Evolutionary conservation across 225 moss, liverwort and hornwort genomes (phyloP).

Genomic region (Asterella californica): DNA sequence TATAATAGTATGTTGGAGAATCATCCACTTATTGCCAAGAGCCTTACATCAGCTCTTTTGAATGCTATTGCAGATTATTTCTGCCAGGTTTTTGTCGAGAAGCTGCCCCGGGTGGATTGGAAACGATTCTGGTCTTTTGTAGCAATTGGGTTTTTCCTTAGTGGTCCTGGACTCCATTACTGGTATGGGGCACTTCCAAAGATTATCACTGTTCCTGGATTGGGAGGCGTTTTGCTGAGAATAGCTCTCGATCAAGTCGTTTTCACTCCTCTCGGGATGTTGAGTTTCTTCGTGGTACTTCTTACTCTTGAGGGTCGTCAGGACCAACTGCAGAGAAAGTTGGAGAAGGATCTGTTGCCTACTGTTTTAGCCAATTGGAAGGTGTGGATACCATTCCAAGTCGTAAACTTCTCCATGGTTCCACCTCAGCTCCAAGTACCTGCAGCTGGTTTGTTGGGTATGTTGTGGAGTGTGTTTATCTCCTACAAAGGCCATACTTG

Average conservation of each 20-base stretch:
- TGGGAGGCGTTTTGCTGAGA: conserved; percentile 68
- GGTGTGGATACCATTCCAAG: conserved; percentile 96
- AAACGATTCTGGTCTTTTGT: conserved; percentile 52
- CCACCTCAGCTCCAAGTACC: conserved; percentile 88
- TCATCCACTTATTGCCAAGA: conserved; percentile 45
- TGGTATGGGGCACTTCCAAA: conserved; percentile 82
- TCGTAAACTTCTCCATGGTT: conserved; percentile 80
- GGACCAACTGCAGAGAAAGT: conserved; percentile 58
- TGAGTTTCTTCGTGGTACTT: conserved; percentile 81
- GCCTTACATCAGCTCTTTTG: conserved; percentile 41
- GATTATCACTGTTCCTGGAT: conserved; percentile 62
- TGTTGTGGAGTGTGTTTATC: conserved; percentile 93
- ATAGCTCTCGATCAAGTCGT: conserved; percentile 92
- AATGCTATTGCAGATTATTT: conserved; percentile 40
- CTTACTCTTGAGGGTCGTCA: conserved; percentile 81
- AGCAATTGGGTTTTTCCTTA: conserved; percentile 80
- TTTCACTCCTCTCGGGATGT: conserved; percentile 80
- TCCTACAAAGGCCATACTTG: conserved; percentile 84
- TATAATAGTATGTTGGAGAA: conserved; percentile 37
- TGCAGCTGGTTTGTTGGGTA: conserved; percentile 75
- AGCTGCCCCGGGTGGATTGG: conserved; percentile 37
- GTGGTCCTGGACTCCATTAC: conserved; percentile 90
- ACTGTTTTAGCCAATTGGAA: conserved; percentile 90
- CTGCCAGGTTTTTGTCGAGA: conserved; percentile 47
- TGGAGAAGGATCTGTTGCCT: conserved; percentile 85